phyloP scores from a whole-genome alignment of 75 land plant species.

The Pinus tabuliformis region DNA sequence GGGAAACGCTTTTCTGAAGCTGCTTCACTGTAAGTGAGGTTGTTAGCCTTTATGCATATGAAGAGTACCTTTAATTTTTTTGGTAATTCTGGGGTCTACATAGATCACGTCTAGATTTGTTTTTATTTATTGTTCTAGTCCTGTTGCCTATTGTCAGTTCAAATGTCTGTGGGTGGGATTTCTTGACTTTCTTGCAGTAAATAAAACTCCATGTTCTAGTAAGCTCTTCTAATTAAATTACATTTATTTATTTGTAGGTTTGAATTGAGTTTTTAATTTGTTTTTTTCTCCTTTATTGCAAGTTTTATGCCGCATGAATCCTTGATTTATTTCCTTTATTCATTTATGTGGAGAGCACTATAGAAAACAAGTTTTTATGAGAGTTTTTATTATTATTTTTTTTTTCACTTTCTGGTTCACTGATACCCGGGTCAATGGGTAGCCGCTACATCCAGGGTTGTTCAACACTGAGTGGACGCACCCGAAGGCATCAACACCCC shows the following conservation, averaged over 20 bases:
- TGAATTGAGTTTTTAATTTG: neutral
- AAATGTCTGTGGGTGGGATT: neutral
- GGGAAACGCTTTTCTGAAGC: no score
- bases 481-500: no score
- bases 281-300: slow-evolving; percentile 6
- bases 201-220: neutral
- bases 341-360: no score
- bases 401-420: no score
- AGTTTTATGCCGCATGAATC: slow-evolving; percentile 21
- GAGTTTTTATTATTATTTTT: no score
- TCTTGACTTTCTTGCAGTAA: no score
- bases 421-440: no score
- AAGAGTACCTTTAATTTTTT: neutral
- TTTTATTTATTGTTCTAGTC: neutral
- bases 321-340: no score
- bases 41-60: neutral
- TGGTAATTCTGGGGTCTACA: neutral
- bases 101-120: neutral
- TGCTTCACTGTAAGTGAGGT: slow-evolving; percentile 51
- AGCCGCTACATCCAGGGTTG: no score
- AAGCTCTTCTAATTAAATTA: neutral
- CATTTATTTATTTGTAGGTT: neutral
- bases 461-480: no score
- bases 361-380: no score
- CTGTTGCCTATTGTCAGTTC: neutral